phyloP scores from a whole-genome alignment of 2,329 filamentous ascomycete genomes.

The Huntiella abstrusa region DNA sequence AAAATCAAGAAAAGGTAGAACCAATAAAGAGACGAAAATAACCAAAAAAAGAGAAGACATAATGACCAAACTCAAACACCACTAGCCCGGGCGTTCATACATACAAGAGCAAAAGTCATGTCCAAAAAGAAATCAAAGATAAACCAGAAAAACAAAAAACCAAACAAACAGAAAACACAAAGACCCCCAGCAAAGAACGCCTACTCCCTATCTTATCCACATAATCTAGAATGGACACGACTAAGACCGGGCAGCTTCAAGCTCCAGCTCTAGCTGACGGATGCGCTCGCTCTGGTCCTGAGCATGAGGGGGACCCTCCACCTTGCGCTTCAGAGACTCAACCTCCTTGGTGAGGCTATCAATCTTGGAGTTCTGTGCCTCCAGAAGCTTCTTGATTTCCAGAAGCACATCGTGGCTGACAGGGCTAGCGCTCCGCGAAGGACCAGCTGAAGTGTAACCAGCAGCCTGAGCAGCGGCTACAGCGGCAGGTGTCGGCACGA shows the following conservation, averaged over 20 bases:
- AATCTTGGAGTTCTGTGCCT: slow-evolving; percentile 60
- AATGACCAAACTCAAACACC: neutral
- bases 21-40: neutral
- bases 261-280: slow-evolving; percentile 46
- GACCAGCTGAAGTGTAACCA: slow-evolving; percentile 10
- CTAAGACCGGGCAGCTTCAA: slow-evolving; percentile 43
- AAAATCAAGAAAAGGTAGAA: neutral
- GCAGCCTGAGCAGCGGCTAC: slow-evolving; percentile 15
- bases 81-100: too few species aligned
- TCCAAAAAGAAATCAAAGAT: slow-evolving; percentile 6
- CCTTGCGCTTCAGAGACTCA: slow-evolving; percentile 60
- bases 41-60: neutral
- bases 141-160: slow-evolving; percentile 1
- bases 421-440: slow-evolving; percentile 8
- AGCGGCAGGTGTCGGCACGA: slow-evolving; percentile 16
- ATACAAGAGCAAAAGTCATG: neutral
- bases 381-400: slow-evolving; percentile 67
- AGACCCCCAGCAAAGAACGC: neutral
- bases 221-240: neutral
- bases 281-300: slow-evolving; percentile 50
- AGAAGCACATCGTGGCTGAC: slow-evolving; percentile 45
- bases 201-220: neutral
- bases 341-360: slow-evolving; percentile 51
- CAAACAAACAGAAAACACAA: slow-evolving; percentile 4
- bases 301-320: slow-evolving; percentile 29